Base-by-base conservation (phyloP, 1,139 yeast genomes). In the Pichia sp. region DNA sequence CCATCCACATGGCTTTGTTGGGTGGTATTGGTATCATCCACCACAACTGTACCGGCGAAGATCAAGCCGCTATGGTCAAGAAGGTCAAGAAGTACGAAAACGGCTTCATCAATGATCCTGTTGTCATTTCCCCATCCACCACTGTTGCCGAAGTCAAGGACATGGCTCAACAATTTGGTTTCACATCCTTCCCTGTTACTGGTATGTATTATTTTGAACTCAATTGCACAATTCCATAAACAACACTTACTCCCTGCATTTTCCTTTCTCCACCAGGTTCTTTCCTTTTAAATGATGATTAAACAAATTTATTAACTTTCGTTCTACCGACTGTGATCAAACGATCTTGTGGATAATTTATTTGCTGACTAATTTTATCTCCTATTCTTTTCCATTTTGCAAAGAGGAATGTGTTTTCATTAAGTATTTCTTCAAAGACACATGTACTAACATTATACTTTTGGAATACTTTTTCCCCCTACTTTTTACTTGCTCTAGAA, bases 1-100 rank as follows among this genome's bases (percentile, higher is more conserved):
- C 99, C 63, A 93, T 95, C 67, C 85, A 91, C 76, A 92, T 93
- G 97, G 98, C 99, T 64, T 82, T 93, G 65, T 83, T 92, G 66
- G 99, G 99, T 72, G 99, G 99, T 75, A 91, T 93, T 73, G 99
- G 99, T 82, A 89, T 95, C 68, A 85, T 93, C 66, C 99, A 93
- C 75, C 98, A 93, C 79, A 93, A 93, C 80, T 92, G 97, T 77
- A 73, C 96, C 58, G 80, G 96, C 59, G 98, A 93, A 52, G 98
- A 91, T 73, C 99, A 93, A 77, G 99, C 99, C 59, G 97, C 84
- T 64, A 93, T 93, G 99, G 99, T 93, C 61, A 87, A 81, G 73
- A 88, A 88, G 76, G 99, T 93, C 64, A 93, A 93, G 81, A 91
- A 88, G 75, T 93, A 78, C 75, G 99, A 93, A 78, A 93, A 93